Conservation (phyloP, 495 filamentous ascomycete genomes). For the Corynascus novoguineensis region DNA sequence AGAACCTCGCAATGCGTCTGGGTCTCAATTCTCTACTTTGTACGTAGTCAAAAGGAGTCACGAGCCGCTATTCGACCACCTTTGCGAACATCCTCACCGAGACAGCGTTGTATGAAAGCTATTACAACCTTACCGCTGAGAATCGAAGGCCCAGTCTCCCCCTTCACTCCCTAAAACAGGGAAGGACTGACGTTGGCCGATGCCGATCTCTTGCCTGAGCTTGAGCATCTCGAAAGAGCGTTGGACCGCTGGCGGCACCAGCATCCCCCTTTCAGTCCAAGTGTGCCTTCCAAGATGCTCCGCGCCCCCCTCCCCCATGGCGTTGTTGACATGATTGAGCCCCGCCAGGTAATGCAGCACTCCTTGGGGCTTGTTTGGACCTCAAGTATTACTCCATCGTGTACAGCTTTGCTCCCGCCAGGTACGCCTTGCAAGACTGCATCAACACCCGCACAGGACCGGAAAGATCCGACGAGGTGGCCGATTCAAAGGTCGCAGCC, state of each 20-base stretch:
- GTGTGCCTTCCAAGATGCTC: not conserved
- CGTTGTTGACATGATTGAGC: not conserved
- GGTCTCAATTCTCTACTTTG: not conserved
- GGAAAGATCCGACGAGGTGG: not conserved
- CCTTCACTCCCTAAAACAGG: not conserved
- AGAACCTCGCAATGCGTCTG: not conserved
- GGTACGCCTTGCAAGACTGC: not conserved
- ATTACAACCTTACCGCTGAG: constrained; percentile 1
- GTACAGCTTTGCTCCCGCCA: constrained; percentile 1
- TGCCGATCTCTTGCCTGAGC: not conserved
- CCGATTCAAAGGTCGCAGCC: not conserved
- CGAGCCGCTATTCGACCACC: constrained; percentile 3
- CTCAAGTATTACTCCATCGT: not conserved
- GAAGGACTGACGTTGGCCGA: not conserved
- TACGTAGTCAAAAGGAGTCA: not conserved
- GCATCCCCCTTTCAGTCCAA: not conserved
- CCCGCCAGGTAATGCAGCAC: not conserved
- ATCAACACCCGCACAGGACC: not conserved
- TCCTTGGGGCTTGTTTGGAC: not conserved
- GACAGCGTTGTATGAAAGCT: not conserved
- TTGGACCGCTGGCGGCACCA: not conserved
- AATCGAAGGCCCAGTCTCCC: not conserved
- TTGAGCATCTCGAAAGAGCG: not conserved
- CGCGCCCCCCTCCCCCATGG: not conserved
- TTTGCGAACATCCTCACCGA: constrained; percentile 2